Percentiles rank a stretch among this genome's conserved stretches.
These are phyloP conservation scores for Triticum urartu DNA, from an alignment of 176 grass and related monocot genomes.

Conservation along the genomic window DNA sequence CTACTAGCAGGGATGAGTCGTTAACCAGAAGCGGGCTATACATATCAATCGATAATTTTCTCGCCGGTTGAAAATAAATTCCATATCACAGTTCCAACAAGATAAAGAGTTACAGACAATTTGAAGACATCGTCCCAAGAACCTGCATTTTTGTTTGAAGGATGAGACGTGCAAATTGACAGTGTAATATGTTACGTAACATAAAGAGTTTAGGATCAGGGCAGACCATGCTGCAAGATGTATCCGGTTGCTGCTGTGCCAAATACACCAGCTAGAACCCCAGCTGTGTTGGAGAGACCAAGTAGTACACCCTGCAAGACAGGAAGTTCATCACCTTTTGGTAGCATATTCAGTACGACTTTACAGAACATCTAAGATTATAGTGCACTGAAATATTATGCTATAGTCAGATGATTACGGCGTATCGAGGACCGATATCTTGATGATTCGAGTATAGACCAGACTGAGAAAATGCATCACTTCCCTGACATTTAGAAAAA, in stretches of 20 bases:
- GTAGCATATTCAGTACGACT: conserved; percentile 5
- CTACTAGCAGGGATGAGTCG: background rate
- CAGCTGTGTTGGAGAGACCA: conserved; percentile 93
- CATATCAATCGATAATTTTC: conserved; percentile 82
- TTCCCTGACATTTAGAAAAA: conserved; percentile 55
- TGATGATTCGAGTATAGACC: conserved; percentile 97
- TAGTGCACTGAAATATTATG: background rate
- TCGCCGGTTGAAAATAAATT: conserved; percentile 91
- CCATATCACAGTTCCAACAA: conserved; percentile 84
- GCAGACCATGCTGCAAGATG: conserved; percentile 89
- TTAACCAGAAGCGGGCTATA: conserved; percentile 22
- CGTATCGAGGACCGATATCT: conserved; percentile 90
- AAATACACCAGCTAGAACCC: conserved; percentile 92
- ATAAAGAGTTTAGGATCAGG: background rate
- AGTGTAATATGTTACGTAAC: background rate
- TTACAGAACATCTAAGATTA: background rate
- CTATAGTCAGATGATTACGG: conserved; percentile 45
- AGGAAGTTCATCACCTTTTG: background rate
- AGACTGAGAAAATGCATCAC: conserved; percentile 94
- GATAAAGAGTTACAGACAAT: conserved; percentile 76
- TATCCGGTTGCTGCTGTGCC: conserved; percentile 91
- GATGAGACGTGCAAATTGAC: background rate
- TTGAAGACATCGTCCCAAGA: conserved; percentile 95
- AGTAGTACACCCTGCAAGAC: conserved; percentile 75
- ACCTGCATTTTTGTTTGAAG: conserved; percentile 47